These are phyloP conservation scores for Xylariaceae sp. DNA, from an alignment of 2,329 filamentous ascomycete species.

Conservation along the genomic window DNA sequence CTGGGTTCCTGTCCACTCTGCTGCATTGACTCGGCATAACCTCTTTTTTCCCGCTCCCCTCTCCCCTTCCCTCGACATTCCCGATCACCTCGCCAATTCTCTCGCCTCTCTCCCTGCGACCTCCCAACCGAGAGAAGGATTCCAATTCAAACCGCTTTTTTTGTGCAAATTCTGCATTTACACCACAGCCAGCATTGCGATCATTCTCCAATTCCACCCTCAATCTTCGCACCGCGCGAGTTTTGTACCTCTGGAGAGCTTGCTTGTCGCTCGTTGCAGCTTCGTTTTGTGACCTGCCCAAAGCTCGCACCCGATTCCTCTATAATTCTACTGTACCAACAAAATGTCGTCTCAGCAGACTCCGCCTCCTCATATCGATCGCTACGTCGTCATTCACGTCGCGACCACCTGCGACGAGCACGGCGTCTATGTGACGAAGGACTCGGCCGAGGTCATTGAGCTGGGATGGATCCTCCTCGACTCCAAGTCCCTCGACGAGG, in stretches of 20 bases:
- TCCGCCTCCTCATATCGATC: constrained; percentile 74
- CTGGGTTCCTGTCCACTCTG: too few relatives aligned
- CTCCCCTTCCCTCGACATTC: background rate
- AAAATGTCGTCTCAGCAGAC: constrained; percentile 44
- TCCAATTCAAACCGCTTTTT: too few relatives aligned
- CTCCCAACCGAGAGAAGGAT: background rate
- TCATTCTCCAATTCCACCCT: too few relatives aligned
- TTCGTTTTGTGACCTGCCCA: background rate
- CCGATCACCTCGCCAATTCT: background rate
- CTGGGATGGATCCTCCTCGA: constrained; percentile 96
- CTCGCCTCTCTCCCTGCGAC: background rate
- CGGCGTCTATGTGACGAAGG: constrained; percentile 98
- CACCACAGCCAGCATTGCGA: too few relatives aligned
- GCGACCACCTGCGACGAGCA: constrained; percentile 99
- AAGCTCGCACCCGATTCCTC: background rate
- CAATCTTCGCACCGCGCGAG: too few relatives aligned
- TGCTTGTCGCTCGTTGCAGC: constrained; percentile 1
- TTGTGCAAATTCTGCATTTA: too few relatives aligned
- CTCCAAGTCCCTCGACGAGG: constrained; percentile 88
- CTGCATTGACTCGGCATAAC: background rate
- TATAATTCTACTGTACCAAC: constrained; percentile 2
- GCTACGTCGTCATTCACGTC: constrained; percentile 97
- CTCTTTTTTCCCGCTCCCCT: background rate
- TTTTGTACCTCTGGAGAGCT: background rate
- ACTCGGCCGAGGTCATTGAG: constrained; percentile 98